These are phyloP conservation scores for Mortierella sp. DNA, from an alignment of 371 early-diverging fungal species.

Conservation along the genomic window DNA sequence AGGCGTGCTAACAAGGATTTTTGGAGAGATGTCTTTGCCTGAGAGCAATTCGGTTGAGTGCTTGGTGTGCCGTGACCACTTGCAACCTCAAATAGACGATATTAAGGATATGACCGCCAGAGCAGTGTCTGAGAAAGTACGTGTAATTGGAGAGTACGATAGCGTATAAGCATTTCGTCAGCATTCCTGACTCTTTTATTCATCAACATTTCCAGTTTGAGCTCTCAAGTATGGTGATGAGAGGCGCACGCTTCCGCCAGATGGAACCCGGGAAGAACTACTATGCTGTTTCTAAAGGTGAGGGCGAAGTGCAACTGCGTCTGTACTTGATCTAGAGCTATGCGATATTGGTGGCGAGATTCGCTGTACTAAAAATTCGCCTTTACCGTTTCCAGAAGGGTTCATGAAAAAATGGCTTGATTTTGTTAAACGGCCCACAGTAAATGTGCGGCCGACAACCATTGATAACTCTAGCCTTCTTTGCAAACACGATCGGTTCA, in stretches of 20 bases:
- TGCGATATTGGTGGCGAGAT: neutral
- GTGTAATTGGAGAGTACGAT: neutral
- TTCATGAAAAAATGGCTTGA: conserved; percentile 42
- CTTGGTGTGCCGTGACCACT: conserved; percentile 12
- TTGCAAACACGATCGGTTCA: conserved; percentile 32
- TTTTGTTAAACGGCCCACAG: conserved; percentile 30
- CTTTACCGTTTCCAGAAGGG: conserved; percentile 3
- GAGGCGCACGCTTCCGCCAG: neutral
- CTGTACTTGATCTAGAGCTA: neutral
- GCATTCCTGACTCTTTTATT: neutral
- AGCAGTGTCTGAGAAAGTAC: conserved; percentile 45
- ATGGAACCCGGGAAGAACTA: conserved; percentile 19
- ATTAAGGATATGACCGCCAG: conserved; percentile 7
- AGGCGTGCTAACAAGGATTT: conserved; percentile 12
- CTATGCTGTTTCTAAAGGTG: conserved; percentile 33
- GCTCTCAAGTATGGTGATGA: conserved; percentile 20
- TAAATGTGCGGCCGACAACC: conserved; percentile 18
- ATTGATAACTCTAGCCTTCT: conserved; percentile 33
- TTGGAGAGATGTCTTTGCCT: conserved; percentile 30
- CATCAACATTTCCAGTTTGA: conserved; percentile 15
- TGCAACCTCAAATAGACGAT: conserved; percentile 7
- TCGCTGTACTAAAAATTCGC: neutral
- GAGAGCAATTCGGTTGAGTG: conserved; percentile 19
- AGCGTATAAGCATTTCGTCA: neutral
- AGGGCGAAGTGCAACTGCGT: neutral